These are phyloP conservation scores for Termitomyces sp. DNA, from an alignment of 768 basidiomycete genomes.

Conservation along the genomic window DNA sequence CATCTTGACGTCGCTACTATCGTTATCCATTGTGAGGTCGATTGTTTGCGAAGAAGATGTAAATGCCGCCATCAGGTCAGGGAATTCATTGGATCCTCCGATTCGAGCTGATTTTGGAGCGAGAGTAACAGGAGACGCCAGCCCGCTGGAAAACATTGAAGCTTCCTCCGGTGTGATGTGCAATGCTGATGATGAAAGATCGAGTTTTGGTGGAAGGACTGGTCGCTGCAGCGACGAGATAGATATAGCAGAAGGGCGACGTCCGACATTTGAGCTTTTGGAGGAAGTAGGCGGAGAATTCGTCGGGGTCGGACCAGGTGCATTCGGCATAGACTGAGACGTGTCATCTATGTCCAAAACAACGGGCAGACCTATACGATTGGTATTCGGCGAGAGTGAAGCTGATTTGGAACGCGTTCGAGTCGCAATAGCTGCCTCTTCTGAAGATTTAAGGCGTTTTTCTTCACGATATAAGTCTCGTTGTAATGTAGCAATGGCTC, in stretches of 20 bases:
- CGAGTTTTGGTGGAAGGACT: constrained; percentile 68
- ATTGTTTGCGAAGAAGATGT: constrained; percentile 36
- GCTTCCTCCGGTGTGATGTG: constrained; percentile 63
- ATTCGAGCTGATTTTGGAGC: constrained; percentile 73
- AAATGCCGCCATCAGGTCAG: constrained; percentile 64
- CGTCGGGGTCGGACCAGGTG: constrained; percentile 22
- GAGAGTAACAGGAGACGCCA: constrained; percentile 75
- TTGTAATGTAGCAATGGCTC: constrained; percentile 65
- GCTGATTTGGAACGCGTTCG: constrained; percentile 18
- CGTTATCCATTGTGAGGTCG: constrained; percentile 45
- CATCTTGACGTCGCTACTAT: constrained; percentile 21
- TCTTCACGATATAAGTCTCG: constrained; percentile 65
- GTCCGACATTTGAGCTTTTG: constrained; percentile 25
- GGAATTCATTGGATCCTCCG: constrained; percentile 46
- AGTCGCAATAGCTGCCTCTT: constrained; percentile 26
- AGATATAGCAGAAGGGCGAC: constrained; percentile 74
- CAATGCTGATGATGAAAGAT: constrained; percentile 65
- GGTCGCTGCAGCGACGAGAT: constrained; percentile 76
- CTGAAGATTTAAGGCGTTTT: constrained; percentile 37
- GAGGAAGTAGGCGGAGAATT: constrained; percentile 28
- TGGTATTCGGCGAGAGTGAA: constrained; percentile 19
- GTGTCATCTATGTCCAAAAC: constrained; percentile 5
- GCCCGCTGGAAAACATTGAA: constrained; percentile 48
- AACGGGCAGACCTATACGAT: constrained; percentile 12
- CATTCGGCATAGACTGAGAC: constrained; percentile 3